Percentiles rank a stretch among this genome's conserved stretches.
Evolutionary conservation across 176 grass and related monocot species (phyloP).

Genomic region (Avena eriantha): DNA sequence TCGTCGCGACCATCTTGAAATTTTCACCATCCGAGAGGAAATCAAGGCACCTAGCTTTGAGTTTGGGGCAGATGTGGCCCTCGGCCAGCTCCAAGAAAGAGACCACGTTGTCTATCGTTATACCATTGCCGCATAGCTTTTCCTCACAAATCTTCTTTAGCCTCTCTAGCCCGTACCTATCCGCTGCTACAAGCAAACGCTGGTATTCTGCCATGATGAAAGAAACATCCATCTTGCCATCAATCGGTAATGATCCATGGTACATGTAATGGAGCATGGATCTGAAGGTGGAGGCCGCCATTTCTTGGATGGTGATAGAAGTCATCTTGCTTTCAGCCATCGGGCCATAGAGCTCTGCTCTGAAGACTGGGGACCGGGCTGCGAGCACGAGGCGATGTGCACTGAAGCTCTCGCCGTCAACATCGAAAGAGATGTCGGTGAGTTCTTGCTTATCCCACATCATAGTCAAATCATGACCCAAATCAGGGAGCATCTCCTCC

Average conservation of each 20-base stretch:
- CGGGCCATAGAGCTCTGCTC: background rate
- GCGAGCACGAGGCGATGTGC: background rate
- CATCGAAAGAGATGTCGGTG: background rate
- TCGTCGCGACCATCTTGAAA: too few species aligned
- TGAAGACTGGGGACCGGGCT: background rate
- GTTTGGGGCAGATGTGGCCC: background rate
- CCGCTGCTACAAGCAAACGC: background rate
- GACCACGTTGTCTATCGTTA: background rate
- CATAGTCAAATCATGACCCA: background rate
- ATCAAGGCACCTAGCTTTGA: background rate
- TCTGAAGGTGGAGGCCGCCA: background rate
- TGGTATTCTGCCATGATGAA: background rate
- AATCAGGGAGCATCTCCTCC: background rate
- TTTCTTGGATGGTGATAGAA: background rate
- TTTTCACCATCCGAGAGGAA: too few species aligned
- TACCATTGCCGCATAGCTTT: background rate
- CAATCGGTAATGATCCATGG: background rate
- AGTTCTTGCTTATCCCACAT: background rate
- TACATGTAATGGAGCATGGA: background rate
- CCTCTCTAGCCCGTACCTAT: background rate
- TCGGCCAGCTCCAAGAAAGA: background rate
- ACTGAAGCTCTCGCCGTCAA: background rate
- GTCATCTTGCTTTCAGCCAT: conserved; percentile 6
- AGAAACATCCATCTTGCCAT: background rate
- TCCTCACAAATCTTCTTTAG: background rate